Evolutionary conservation across 2,329 filamentous ascomycete genomes (phyloP).

Genomic region (Pyricularia sp.): DNA sequence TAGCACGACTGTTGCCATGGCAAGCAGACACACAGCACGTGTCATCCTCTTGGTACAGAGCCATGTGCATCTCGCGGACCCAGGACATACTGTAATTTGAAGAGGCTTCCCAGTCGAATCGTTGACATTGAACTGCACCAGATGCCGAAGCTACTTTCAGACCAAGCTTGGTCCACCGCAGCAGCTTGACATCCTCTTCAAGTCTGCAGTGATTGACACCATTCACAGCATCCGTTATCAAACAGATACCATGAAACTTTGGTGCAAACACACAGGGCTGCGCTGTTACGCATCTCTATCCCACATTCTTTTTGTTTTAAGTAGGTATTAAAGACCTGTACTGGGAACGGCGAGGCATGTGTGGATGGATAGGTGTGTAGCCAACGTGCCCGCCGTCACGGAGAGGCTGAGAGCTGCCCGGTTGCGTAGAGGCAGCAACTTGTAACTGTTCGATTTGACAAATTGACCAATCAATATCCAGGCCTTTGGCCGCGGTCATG

Average conservation of each 20-base stretch:
- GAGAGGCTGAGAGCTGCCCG: neutral
- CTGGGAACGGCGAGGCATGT: neutral
- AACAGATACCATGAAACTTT: neutral
- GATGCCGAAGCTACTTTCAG: neutral
- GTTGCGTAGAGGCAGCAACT: neutral
- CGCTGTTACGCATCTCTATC: neutral
- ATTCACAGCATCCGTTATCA: neutral
- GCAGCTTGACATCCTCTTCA: neutral
- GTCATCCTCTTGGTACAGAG: neutral
- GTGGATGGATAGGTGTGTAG: neutral
- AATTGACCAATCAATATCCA: neutral
- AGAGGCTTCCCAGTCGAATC: neutral
- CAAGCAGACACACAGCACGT: neutral
- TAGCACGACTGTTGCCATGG: neutral
- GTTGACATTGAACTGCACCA: neutral
- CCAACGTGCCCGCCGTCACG: neutral
- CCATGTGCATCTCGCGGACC: neutral
- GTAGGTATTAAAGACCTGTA: neutral
- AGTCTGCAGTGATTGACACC: neutral
- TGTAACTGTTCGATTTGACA: neutral
- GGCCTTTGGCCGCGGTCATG: neutral
- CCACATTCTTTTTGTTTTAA: neutral
- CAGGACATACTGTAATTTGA: neutral
- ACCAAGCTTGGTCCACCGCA: neutral
- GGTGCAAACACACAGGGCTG: neutral